These are phyloP conservation scores for Salinomyces thailandicus DNA, from an alignment of 2,329 filamentous ascomycete genomes.

Conservation along the genomic window DNA sequence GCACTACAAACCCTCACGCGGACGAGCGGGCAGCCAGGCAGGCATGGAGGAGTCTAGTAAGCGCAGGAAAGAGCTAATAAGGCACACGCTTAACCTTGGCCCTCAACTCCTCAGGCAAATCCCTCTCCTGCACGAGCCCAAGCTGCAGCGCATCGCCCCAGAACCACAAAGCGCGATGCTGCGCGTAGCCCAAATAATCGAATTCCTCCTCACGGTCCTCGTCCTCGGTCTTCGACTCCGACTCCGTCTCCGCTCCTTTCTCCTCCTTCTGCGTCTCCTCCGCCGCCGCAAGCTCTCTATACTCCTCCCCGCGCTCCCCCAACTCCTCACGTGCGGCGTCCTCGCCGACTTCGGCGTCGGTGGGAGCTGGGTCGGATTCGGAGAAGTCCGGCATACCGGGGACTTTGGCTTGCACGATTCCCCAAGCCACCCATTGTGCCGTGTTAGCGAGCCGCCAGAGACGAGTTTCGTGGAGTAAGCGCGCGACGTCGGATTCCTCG, in stretches of 20 bases:
- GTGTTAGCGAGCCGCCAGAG: slow-evolving; percentile 84
- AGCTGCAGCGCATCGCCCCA: slow-evolving; percentile 79
- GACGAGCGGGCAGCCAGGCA: no score
- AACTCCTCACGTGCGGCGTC: slow-evolving; percentile 15
- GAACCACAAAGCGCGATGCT: slow-evolving; percentile 85
- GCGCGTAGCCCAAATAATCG: slow-evolving; percentile 84
- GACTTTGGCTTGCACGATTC: slow-evolving; percentile 86
- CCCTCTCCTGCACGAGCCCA: slow-evolving; percentile 63
- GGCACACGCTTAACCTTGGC: slow-evolving; percentile 59
- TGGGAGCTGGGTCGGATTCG: slow-evolving; percentile 8
- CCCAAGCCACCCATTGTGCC: slow-evolving; percentile 90
- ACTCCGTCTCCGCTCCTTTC: slow-evolving; percentile 24
- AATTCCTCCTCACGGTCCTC: slow-evolving; percentile 64
- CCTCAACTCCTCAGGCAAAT: slow-evolving; percentile 58
- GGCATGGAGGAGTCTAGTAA: no score
- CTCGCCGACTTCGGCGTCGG: slow-evolving; percentile 2
- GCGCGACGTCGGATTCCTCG: slow-evolving; percentile 55
- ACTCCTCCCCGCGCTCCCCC: slow-evolving; percentile 19
- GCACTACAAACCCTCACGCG: no score
- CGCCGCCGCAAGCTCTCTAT: slow-evolving; percentile 15
- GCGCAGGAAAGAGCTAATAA: no score
- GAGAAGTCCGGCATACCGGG: slow-evolving; percentile 53
- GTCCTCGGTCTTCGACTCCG: no score
- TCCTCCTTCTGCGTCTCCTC: slow-evolving; percentile 6
- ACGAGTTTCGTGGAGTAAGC: slow-evolving; percentile 65